Evolutionary conservation across 2,329 filamentous ascomycete species (phyloP).

Genomic region (Aschersonia sp.): DNA sequence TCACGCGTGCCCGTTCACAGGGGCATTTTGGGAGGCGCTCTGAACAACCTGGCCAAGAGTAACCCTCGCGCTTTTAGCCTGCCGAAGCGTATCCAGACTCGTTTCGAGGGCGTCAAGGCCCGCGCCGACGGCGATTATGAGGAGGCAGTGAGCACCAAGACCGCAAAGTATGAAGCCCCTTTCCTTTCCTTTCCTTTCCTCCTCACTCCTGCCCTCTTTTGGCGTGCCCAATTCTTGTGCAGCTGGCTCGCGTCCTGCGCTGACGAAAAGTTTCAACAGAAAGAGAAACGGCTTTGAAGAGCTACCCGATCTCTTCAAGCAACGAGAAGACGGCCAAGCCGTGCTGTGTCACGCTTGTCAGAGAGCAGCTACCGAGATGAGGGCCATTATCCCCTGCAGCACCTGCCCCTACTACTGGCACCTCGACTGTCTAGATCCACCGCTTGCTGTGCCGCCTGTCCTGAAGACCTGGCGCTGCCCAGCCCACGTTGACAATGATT

Average conservation of each 20-base stretch:
- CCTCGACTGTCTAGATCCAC: slow-evolving; percentile 80
- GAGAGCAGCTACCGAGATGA: slow-evolving; percentile 40
- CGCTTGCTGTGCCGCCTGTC: slow-evolving; percentile 63
- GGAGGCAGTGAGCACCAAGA: slow-evolving; percentile 47
- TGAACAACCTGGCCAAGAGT: slow-evolving; percentile 50
- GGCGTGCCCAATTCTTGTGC: neutral
- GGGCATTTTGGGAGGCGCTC: slow-evolving; percentile 47
- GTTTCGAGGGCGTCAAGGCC: slow-evolving; percentile 68
- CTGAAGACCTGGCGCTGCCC: slow-evolving; percentile 79
- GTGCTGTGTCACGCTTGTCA: slow-evolving; percentile 71
- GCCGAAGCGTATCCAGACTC: slow-evolving; percentile 54
- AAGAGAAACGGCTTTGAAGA: slow-evolving; percentile 45
- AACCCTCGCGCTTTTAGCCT: slow-evolving; percentile 62
- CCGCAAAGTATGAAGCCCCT: slow-evolving; percentile 41
- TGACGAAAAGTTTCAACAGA: slow-evolving; percentile 14
- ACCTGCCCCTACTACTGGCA: slow-evolving; percentile 77
- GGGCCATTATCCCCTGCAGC: slow-evolving; percentile 76
- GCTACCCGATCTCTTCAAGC: slow-evolving; percentile 50
- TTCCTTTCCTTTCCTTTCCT: neutral
- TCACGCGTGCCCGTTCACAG: slow-evolving; percentile 29
- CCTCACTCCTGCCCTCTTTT: neutral
- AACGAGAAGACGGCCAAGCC: slow-evolving; percentile 60
- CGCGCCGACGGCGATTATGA: slow-evolving; percentile 70
- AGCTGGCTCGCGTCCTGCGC: neutral
- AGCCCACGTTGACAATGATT: slow-evolving; percentile 66